Base-by-base conservation (phyloP, 495 filamentous ascomycete species). In the Podospora pseudocomata region DNA sequence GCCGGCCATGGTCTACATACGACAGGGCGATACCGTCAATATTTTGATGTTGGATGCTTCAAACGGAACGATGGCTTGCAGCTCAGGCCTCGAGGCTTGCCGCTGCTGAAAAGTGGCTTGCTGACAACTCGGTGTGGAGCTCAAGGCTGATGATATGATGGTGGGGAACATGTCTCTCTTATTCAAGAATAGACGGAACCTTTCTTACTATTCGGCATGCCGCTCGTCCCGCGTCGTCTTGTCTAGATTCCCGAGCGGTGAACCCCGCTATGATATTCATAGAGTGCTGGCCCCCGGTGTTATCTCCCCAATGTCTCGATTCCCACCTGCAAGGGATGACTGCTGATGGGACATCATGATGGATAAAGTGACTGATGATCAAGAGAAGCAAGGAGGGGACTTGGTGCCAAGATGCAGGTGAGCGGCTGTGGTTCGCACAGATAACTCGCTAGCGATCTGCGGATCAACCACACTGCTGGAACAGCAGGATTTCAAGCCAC, bases 401-500 rank as follows among this genome's bases (percentile, higher is more conserved):
- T 57, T 18, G 23, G 20, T 55, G 63, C 63, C 62, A 67, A 69
- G 65, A 30, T 49, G 64, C 27, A 63, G 66, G 66, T 69, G 67
- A 9, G 27, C 19, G 20, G 65, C 39, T 26, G 23, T 61, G 23
- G 59, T 70, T 70, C 64, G 71, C 69, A 62, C 69, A 61, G 60
- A 65, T 26, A 20, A 61, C 28, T 27, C 59, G n/a, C 19, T 59
- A 66, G 66, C 16, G 72, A 71, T 70, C 74, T 64, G 28, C 73
- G 66, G 74, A 72, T 73, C 71, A 73, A 71, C 71, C 74, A 69
- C 74, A 72, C 70, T 53, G 68, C 68, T 70, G 73, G 73, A 67
- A 71, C 39, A 49, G 39, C 39, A 49, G 39, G 39, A 49, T 49
- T 49, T 49, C 39, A 49, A 49, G 39, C 39, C 39, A 49, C 39